Evolutionary conservation across 441 rosid species (phyloP), one percentile per base, ranked within the genome.

Genomic region (Breynia disticha): DNA sequence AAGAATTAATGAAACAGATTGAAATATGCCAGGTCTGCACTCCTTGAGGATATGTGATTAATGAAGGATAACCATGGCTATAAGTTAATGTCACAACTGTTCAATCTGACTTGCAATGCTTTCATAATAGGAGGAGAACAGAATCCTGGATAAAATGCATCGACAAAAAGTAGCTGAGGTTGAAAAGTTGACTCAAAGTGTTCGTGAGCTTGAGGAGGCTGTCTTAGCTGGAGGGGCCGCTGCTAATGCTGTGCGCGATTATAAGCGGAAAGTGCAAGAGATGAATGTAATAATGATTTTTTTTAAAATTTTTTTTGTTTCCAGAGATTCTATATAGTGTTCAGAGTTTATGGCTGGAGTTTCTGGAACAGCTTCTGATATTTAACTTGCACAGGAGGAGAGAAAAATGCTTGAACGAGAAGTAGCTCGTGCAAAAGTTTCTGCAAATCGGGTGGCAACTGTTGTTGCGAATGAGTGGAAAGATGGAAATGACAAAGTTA

Each of bases 211-310:
- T 37, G 98, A 90, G 73, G 96, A 87, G 81, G 85, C 95, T 61
- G 95, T 90, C 72, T 83, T 90, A 65, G 90, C 98, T 50, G 98
- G 98, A 55, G 98, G 96, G 7, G 98, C 93, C 48, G 96, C 96
- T 57, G 98, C 98, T 47, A 90, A 90, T 67, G 95, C 98, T 19
- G 96, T 90, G 66, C 78, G 98, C 65, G 90, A 90, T 76, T 90
- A 84, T 68, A 95, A 85, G 71, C 81, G 98, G 59, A 90, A 83
- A 84, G 84, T 90, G 51, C 95, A 85, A 71, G 98, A 90, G 75
- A 83, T 87, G 96, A 90, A 84, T 73, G 97, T 90, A 79, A 78
- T 60, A 22, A 18, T n/a, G 32, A 42, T 48, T 37, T 45, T 24
- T 57, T 54, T 37, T 14, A 22, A 58, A 22, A 63, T 43, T 53